Evolutionary conservation across 768 basidiomycete species (phyloP).

Genomic region (Lentinula aciculospora): DNA sequence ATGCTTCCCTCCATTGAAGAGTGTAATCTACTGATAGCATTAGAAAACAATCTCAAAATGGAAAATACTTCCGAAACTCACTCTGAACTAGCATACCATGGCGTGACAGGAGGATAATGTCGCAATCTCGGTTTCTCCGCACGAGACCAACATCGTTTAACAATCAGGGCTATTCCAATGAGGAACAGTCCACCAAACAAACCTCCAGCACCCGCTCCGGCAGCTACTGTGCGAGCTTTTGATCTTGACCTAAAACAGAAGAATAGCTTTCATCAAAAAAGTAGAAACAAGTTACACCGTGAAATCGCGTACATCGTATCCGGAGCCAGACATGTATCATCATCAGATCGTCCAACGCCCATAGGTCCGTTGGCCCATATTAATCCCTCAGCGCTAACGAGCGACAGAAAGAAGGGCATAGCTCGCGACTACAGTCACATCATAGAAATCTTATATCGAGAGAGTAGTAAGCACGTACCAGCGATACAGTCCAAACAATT

Average conservation of each 20-base stretch:
- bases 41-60: background rate
- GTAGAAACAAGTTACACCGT: too few species aligned
- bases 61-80: background rate
- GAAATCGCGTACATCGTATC: constrained; percentile 26
- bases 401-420: constrained; percentile 42
- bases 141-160: background rate
- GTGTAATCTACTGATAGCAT: background rate
- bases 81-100: background rate
- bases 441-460: background rate
- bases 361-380: constrained; percentile 47
- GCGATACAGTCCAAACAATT: constrained; percentile 34
- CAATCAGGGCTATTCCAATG: constrained; percentile 10
- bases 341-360: constrained; percentile 34
- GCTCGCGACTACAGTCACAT: constrained; percentile 34
- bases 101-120: background rate
- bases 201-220: constrained; percentile 16
- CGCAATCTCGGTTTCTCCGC: background rate
- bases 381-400: constrained; percentile 38
- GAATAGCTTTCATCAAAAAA: background rate
- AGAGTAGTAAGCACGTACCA: constrained; percentile 24
- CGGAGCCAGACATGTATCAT: constrained; percentile 34
- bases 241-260: constrained; percentile 6
- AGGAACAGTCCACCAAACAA: constrained; percentile 13
- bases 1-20: background rate
- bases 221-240: constrained; percentile 12